phyloP scores from a whole-genome alignment of 441 rosid genomes.

The Gossypium aridum region DNA sequence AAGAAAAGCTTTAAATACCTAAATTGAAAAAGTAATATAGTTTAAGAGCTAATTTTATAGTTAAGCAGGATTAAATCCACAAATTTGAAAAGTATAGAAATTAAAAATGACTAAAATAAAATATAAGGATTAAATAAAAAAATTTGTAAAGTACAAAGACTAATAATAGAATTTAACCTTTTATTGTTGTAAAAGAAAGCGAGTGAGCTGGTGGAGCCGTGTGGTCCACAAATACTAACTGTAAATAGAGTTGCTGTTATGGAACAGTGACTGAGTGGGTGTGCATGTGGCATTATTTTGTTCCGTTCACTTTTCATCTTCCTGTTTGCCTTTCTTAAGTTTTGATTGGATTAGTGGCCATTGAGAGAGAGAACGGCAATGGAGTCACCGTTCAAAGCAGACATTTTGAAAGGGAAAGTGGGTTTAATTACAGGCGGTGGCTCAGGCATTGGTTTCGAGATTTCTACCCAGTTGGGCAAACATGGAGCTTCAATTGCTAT shows the following conservation, averaged over 20 bases:
- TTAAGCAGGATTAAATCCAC: no score
- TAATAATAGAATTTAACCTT: no score
- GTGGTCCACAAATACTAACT: neutral
- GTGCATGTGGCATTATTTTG: no score
- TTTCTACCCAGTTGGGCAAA: conserved; percentile 62
- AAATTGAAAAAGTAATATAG: no score
- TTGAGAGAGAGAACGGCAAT: conserved; percentile 4
- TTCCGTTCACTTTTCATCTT: no score
- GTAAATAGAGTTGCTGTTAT: neutral
- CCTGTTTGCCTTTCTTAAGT: neutral
- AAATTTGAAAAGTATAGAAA: no score
- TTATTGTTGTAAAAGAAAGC: no score
- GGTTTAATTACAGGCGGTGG: conserved; percentile 89
- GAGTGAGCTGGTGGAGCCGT: neutral
- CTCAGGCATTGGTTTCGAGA: conserved; percentile 90
- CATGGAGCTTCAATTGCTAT: conserved; percentile 84
- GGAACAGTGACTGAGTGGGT: neutral
- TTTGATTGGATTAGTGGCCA: neutral
- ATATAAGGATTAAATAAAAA: no score
- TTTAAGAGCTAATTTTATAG: no score
- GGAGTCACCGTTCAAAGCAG: conserved; percentile 71
- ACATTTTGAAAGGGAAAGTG: conserved; percentile 59
- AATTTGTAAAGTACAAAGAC: no score
- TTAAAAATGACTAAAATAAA: no score
- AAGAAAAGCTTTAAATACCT: no score